phyloP scores from a whole-genome alignment of 257 asterid genomes.

The Solanum tarapatanum region DNA sequence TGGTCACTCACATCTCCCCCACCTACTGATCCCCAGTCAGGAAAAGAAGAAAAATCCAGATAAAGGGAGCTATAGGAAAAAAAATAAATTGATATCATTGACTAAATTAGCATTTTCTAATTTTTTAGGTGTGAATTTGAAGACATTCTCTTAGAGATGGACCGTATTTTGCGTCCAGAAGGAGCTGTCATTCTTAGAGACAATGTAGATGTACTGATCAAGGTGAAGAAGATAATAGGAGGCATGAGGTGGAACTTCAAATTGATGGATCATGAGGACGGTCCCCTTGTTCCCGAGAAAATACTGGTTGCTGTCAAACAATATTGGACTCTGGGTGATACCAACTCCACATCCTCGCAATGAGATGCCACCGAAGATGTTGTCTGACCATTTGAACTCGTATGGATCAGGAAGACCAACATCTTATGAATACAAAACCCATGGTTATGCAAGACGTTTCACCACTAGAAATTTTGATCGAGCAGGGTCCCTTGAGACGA shows the following conservation, averaged over 20 bases:
- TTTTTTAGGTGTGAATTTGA: slow-evolving; percentile 62
- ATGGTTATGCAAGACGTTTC: slow-evolving; percentile 1
- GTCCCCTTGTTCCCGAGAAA: slow-evolving; percentile 86
- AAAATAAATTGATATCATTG: too few species aligned
- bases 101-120: not conserved
- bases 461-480: slow-evolving; percentile 10
- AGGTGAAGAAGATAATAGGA: slow-evolving; percentile 64
- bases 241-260: slow-evolving; percentile 76
- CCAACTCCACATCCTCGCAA: slow-evolving; percentile 58
- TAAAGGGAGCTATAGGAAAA: not conserved
- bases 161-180: slow-evolving; percentile 85
- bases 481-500: not conserved
- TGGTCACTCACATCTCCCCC: not conserved
- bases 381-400: not conserved
- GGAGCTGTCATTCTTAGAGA: slow-evolving; percentile 89
- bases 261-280: slow-evolving; percentile 88
- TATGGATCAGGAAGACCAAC: slow-evolving; percentile 5
- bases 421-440: not conserved
- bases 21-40: not conserved
- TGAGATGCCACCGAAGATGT: slow-evolving; percentile 13
- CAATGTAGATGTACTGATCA: slow-evolving; percentile 72
- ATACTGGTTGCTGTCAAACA: slow-evolving; percentile 73
- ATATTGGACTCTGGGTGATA: slow-evolving; percentile 59
- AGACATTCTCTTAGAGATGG: slow-evolving; percentile 91
- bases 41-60: not conserved